Evolutionary conservation across 768 basidiomycete genomes (phyloP).

Genomic region (Wakefieldia striispora): DNA sequence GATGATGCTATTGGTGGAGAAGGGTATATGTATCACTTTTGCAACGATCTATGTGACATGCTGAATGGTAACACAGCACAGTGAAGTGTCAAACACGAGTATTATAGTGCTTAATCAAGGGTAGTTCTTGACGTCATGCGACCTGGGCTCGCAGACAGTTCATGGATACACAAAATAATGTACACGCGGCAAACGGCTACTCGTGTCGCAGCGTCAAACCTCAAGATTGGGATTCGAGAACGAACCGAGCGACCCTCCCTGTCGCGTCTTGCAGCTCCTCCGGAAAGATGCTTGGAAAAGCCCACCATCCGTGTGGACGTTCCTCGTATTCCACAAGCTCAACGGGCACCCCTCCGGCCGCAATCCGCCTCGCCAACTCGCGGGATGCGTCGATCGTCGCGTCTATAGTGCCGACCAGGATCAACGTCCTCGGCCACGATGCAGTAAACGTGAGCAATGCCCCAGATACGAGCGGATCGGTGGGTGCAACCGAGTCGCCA

Average conservation of each 20-base stretch:
- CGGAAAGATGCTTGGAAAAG: slow-evolving; percentile 2
- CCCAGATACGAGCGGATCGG: slow-evolving; percentile 9
- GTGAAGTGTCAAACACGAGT: not conserved
- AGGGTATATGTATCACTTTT: slow-evolving; percentile 27
- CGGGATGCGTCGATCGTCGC: slow-evolving; percentile 4
- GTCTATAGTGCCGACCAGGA: slow-evolving; percentile 11
- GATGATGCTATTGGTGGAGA: slow-evolving; percentile 23
- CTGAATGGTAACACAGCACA: not conserved
- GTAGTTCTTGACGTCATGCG: too few relatives aligned
- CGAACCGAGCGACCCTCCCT: slow-evolving; percentile 2
- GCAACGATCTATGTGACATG: slow-evolving; percentile 18
- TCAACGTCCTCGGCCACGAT: slow-evolving; percentile 13
- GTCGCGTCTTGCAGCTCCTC: slow-evolving; percentile 2
- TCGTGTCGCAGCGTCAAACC: too few relatives aligned
- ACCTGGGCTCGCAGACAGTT: too few relatives aligned
- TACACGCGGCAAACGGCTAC: too few relatives aligned
- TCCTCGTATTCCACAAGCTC: slow-evolving; percentile 15
- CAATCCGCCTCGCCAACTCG: slow-evolving; percentile 3
- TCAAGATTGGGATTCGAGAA: too few relatives aligned
- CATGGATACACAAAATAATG: too few relatives aligned
- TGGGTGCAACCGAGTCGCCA: slow-evolving; percentile 1
- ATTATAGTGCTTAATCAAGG: too few relatives aligned
- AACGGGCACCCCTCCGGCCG: not conserved
- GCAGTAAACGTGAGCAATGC: slow-evolving; percentile 5
- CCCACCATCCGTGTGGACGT: slow-evolving; percentile 16